Conservation (phyloP, 305 asterid genomes). For the Fraxinus greggii region DNA sequence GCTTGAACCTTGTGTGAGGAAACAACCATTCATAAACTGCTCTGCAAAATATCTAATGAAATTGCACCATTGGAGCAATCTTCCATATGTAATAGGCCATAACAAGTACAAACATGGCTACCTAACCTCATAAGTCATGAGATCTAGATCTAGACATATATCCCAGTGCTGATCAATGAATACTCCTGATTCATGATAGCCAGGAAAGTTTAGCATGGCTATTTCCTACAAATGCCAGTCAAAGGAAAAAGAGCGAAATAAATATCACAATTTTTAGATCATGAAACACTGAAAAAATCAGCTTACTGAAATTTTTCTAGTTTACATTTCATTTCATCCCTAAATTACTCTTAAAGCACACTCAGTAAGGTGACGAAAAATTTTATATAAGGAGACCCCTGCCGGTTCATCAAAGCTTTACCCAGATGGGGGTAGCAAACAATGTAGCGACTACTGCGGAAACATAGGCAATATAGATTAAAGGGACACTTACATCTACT, state of each 20-base stretch:
- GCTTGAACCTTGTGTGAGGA: not conserved
- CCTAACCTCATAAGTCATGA: slow-evolving; percentile 57
- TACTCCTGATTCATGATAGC: slow-evolving; percentile 54
- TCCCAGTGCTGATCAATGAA: slow-evolving; percentile 71
- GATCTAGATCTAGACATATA: slow-evolving; percentile 91
- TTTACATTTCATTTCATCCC: no score
- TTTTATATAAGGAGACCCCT: no score
- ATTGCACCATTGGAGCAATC: not conserved
- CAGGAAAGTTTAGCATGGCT: slow-evolving; percentile 71
- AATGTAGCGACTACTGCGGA: not conserved
- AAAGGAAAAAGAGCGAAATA: not conserved
- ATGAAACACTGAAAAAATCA: not conserved
- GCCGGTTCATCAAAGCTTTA: no score
- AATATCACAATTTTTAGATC: not conserved
- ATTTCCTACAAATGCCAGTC: slow-evolving; percentile 53
- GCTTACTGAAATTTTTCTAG: no score
- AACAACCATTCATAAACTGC: not conserved
- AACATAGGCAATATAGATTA: not conserved
- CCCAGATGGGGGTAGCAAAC: not conserved
- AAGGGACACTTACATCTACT: slow-evolving; percentile 41
- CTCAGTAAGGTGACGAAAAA: no score
- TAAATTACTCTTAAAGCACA: no score
- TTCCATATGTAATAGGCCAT: slow-evolving; percentile 5
- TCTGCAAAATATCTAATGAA: not conserved
- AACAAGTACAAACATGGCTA: not conserved